Evolutionary conservation across 352 stramenopile species (phyloP), one percentile per base, ranked within the genome.

Genomic region (Thalassiosira ordinaria): DNA sequence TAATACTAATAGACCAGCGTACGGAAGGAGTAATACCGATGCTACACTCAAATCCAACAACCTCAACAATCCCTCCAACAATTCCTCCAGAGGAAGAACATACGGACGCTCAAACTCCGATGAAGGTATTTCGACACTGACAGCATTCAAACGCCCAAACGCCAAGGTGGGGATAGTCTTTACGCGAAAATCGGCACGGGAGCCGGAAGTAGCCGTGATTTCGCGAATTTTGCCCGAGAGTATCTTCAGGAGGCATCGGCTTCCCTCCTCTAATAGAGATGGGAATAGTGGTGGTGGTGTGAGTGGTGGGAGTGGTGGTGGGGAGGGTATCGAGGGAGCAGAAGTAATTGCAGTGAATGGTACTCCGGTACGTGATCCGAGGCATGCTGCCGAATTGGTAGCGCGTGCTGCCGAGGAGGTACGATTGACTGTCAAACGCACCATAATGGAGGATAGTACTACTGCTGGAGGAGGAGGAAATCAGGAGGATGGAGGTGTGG

Each of bases 311-410:
- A 33, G 14, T 22, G 65, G 37, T 24, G 44, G n/a, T 16, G 52
- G 29, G 29, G 29, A 20, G 16, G 52, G 41, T 7, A 52, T 86
- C 26, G 68, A 86, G 24, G 79, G 79, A 6, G 63, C 59, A 20
- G 73, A 82, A 13, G 73, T 86, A 6, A 82, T 86, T 52, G 79
- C 79, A 16, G 79, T 86, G 46, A 86, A 86, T 64, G 79, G 79
- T 2, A 78, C 66, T 8, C 72, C 72, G 35, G 79, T 86, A 1
- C 62, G 73, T 29, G 74, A 86, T 78, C 59, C 79, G 4, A 71
- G 68, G 16, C 79, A 86, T 67, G 79, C 65, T 24, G 79, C 79
- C 2, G 68, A 80, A 60, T 55, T 86, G 60, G 79, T 86, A 46
- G 79, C 79, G 3, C 55, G 55, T 46, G 69, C 72, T 20, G 46